Percentiles rank a stretch among this genome's conserved stretches.
Evolutionary conservation across 2,329 filamentous ascomycete genomes (phyloP).

Genomic region (Laburnicola sp.): DNA sequence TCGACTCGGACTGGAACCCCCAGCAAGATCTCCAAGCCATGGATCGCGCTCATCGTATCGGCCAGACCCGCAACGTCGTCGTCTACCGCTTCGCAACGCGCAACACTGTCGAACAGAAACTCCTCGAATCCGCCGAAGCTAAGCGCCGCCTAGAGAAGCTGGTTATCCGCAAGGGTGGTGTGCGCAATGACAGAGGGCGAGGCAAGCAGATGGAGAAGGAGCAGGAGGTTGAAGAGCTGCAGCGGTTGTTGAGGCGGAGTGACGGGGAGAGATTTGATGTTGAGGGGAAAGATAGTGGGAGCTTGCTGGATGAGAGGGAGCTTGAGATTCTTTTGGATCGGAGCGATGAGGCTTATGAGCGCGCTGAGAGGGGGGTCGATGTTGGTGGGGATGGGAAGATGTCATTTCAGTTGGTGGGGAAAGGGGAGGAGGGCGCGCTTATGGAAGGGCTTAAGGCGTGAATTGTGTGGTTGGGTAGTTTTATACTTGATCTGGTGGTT

Average conservation of each 20-base stretch:
- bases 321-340: constrained; percentile 78
- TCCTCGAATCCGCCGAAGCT: constrained; percentile 84
- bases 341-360: constrained; percentile 66
- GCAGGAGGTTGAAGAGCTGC: constrained; percentile 54
- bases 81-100: constrained; percentile 93
- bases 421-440: constrained; percentile 60
- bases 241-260: constrained; percentile 56
- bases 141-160: constrained; percentile 92
- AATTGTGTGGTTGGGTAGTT: background rate
- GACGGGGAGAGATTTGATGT: constrained; percentile 70
- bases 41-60: constrained; percentile 92
- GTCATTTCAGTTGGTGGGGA: constrained; percentile 76
- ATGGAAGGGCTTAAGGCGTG: constrained; percentile 53
- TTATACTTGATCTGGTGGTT: no score
- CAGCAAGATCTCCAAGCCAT: constrained; percentile 97
- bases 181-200: constrained; percentile 64
- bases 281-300: constrained; percentile 57
- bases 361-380: constrained; percentile 78
- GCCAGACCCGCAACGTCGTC: constrained; percentile 87
- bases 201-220: constrained; percentile 45
- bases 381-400: constrained; percentile 61
- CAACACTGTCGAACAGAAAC: constrained; percentile 85
- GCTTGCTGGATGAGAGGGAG: constrained; percentile 75
- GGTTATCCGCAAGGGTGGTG: constrained; percentile 84
- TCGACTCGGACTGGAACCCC: constrained; percentile 91